phyloP scores from a whole-genome alignment of 2,329 filamentous ascomycete species.

The Penicillium sp. region DNA sequence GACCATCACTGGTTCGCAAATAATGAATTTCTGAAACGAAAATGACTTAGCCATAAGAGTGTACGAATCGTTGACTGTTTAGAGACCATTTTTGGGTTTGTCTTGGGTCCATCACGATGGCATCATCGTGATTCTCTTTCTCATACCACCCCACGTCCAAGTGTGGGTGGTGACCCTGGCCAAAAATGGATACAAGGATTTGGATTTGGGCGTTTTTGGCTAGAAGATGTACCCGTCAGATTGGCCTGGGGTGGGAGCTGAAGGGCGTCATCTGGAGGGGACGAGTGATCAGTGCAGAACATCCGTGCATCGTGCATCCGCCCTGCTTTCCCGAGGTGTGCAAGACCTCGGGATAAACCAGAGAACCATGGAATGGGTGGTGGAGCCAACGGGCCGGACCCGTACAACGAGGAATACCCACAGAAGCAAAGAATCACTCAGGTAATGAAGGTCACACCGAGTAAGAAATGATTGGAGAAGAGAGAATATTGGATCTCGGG shows the following conservation, averaged over 20 bases:
- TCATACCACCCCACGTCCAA: neutral
- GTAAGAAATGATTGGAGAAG: conserved; percentile 8
- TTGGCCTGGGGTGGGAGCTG: conserved; percentile 5
- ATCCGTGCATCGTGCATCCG: conserved; percentile 19
- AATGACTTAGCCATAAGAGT: neutral
- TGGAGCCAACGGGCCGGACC: conserved; percentile 24
- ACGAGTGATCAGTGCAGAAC: conserved; percentile 23
- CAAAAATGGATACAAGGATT: neutral
- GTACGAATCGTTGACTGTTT: neutral
- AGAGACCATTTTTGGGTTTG: neutral
- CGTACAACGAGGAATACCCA: conserved; percentile 2
- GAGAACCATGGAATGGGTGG: conserved; percentile 10
- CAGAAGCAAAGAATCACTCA: neutral
- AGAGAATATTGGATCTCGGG: conserved; percentile 1
- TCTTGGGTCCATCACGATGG: conserved; percentile 1
- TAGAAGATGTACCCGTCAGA: neutral
- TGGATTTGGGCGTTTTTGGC: neutral
- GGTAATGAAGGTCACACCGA: neutral
- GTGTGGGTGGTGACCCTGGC: neutral
- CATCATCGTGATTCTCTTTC: neutral
- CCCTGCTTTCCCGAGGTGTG: conserved; percentile 6
- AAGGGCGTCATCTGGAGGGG: conserved; percentile 18
- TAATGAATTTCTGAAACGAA: neutral
- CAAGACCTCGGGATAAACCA: neutral
- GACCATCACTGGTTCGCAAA: conserved; percentile 1